phyloP scores from a whole-genome alignment of 1,139 yeast genomes.

The Yarrowia galli region DNA sequence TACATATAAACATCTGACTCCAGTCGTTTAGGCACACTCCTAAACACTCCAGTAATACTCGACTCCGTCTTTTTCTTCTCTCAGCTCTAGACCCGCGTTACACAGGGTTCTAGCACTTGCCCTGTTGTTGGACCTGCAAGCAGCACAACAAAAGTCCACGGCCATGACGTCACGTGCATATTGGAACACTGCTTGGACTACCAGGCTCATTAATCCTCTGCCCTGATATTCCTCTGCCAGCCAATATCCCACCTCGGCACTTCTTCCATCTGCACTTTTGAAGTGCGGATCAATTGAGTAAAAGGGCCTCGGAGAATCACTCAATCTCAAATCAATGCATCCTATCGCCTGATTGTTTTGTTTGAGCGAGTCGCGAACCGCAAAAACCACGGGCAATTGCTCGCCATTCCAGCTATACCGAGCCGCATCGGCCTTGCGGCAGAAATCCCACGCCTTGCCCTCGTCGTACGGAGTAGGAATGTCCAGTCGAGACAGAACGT shows the following conservation, averaged over 20 bases:
- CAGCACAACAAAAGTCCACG: constrained; percentile 26
- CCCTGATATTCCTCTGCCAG: constrained; percentile 18
- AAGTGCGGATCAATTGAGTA: neutral
- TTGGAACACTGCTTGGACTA: neutral
- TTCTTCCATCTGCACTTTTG: neutral
- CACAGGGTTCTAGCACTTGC: constrained; percentile 5
- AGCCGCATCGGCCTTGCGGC: neutral
- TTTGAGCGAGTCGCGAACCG: neutral
- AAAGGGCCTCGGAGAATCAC: neutral
- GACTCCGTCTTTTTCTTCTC: neutral
- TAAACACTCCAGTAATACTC: constrained; percentile 2
- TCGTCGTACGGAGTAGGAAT: constrained; percentile 20
- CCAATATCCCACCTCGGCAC: constrained; percentile 33
- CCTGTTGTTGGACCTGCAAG: constrained; percentile 14
- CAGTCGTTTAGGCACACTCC: too few relatives aligned
- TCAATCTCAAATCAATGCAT: constrained; percentile 22
- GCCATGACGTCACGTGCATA: constrained; percentile 26
- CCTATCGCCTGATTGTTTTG: neutral
- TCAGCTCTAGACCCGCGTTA: constrained; percentile 7
- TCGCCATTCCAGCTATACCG: constrained; percentile 2
- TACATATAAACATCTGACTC: neutral
- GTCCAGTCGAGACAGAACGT: constrained; percentile 3
- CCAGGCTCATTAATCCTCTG: neutral
- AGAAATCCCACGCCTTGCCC: constrained; percentile 21
- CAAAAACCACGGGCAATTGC: constrained; percentile 24